Evolutionary conservation across 257 asterid genomes (phyloP), one percentile per base, ranked within the genome.

Genomic region (Solanum dulcamara): DNA sequence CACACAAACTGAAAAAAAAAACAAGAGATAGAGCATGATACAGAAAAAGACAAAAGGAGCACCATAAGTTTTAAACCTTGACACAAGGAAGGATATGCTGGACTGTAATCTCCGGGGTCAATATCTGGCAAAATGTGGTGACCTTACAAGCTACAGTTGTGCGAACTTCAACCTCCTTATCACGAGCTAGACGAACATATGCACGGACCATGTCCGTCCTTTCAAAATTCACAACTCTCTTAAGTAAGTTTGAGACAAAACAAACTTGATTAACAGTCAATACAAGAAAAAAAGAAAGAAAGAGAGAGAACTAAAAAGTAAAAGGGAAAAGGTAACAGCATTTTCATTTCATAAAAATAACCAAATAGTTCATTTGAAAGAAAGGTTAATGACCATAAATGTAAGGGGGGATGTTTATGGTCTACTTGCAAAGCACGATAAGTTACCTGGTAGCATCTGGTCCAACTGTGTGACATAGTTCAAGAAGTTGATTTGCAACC

Each of bases 381-480:
- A 48, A 48, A 46, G 62, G 53, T 59, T 26, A 80, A 80, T 48
- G 64, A 48, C 66, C 66, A 57, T 57, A 57, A 57, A 57, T 9
- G 32, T 32, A 80, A 26, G 64, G 24, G 24, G 40, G 30, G 53
- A 4, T 22, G 59, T 53, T 24, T 32, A 13, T 53, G 50, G 55
- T 4, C 55, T 50, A 15, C 55, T 50, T 50, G 50, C 13, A 50
- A 50, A 50, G 55, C 20, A 79, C 17, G 33, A 26, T 59, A 35
- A 80, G 28, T 44, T 81, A 88, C 91, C 88, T 89, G 70, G 89
- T 89, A 48, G 89, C 83, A 51, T 89, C 91, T 85, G 91, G 88
- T 33, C 90, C 91, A 80, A 89, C 91, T 77, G 91, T 87, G 57
- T 80, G 88, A 85, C 88, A 89, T 68, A 89, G 84, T 50, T 89